phyloP scores from a whole-genome alignment of 768 basidiomycete genomes.

The Boletus subparvulus region DNA sequence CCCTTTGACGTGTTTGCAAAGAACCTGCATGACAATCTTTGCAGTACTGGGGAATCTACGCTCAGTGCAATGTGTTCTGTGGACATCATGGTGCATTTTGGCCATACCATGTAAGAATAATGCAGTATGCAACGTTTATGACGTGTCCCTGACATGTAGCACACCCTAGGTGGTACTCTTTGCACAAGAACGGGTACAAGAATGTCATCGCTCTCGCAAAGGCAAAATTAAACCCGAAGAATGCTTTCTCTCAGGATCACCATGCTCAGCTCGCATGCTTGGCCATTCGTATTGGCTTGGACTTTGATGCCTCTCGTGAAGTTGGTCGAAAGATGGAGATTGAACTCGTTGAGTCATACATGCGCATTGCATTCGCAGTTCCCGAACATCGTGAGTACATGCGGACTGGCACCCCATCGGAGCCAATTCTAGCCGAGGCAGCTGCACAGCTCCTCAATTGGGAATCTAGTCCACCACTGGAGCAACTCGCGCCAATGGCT shows the following conservation, averaged over 20 bases:
- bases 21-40: not conserved
- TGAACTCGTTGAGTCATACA: no score
- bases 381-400: no score
- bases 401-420: no score
- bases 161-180: not conserved
- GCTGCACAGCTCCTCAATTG: no score
- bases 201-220: not conserved
- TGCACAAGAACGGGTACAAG: not conserved
- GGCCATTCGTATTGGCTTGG: not conserved
- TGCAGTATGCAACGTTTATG: not conserved
- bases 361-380: no score
- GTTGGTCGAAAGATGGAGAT: no score
- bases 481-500: no score
- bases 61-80: not conserved
- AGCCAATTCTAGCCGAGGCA: no score
- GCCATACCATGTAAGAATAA: not conserved
- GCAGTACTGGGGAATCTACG: not conserved
- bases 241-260: not conserved
- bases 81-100: not conserved
- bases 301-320: no score
- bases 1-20: not conserved
- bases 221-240: not conserved
- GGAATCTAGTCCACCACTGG: no score
- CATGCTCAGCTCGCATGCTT: not conserved
- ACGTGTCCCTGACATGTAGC: not conserved